Conservation (phyloP, 2,329 filamentous ascomycete species). For the Verticillium isaacii region DNA sequence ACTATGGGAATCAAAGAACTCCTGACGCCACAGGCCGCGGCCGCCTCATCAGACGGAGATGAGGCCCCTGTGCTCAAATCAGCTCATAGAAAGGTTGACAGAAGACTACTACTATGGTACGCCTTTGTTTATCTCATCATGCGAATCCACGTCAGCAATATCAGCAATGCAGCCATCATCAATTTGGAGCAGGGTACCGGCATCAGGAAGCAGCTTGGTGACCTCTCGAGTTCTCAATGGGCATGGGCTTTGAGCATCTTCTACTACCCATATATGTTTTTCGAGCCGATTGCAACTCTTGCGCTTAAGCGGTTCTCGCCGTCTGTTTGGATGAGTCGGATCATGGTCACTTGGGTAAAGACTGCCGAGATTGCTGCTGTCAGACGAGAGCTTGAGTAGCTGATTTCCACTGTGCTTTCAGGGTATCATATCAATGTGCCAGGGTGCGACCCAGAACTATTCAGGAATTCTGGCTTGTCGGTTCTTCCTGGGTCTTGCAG, state of each 20-base stretch:
- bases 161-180: conserved; percentile 21
- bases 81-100: conserved; percentile 17
- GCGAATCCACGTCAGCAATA: conserved; percentile 19
- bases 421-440: conserved; percentile 15
- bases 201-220: conserved; percentile 17
- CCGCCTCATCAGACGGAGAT: neutral
- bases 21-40: neutral
- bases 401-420: neutral
- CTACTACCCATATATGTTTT: conserved; percentile 20
- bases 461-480: conserved; percentile 19
- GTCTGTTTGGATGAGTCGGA: conserved; percentile 18
- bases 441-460: conserved; percentile 17
- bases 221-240: conserved; percentile 17
- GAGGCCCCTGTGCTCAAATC: conserved; percentile 5
- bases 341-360: conserved; percentile 18
- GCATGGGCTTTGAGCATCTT: conserved; percentile 19
- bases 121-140: conserved; percentile 18
- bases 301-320: conserved; percentile 17
- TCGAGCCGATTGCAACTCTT: conserved; percentile 18
- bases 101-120: conserved; percentile 17
- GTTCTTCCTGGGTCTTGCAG: conserved; percentile 20
- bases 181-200: conserved; percentile 20
- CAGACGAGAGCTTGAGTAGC: neutral
- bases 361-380: too few relatives aligned
- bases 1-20: neutral